These are phyloP conservation scores for Candida qinlingensis DNA, from an alignment of 805 yeast genomes.

Conservation along the genomic window DNA sequence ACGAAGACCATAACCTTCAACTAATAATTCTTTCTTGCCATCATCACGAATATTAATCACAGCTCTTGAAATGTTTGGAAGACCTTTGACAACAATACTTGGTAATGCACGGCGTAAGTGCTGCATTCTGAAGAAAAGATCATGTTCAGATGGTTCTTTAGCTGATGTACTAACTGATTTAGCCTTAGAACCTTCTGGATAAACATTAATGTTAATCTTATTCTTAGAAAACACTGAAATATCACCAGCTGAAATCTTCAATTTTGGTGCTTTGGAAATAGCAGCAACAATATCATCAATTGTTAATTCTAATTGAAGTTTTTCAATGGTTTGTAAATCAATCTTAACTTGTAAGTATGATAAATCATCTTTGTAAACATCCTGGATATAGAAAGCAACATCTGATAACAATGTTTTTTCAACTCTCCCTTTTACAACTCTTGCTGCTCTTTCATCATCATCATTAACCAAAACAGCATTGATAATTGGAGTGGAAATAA, in stretches of 20 bases:
- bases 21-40: constrained; percentile 83
- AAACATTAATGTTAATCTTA: constrained; percentile 59
- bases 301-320: constrained; percentile 81
- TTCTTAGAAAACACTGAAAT: constrained; percentile 63
- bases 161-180: constrained; percentile 40
- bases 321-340: constrained; percentile 80
- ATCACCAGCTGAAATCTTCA: constrained; percentile 73
- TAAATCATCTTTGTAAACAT: constrained; percentile 77
- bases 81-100: constrained; percentile 85
- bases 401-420: constrained; percentile 89
- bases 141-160: constrained; percentile 34
- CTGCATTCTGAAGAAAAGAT: constrained; percentile 84
- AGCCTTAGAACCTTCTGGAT: constrained; percentile 35
- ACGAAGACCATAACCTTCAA: constrained; percentile 95
- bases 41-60: constrained; percentile 90
- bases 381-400: constrained; percentile 85
- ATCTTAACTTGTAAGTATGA: constrained; percentile 78
- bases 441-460: constrained; percentile 93
- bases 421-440: constrained; percentile 96
- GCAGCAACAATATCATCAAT: constrained; percentile 85
- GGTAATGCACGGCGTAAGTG: constrained; percentile 82
- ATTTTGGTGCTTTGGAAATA: constrained; percentile 76
- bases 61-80: constrained; percentile 88
- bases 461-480: constrained; percentile 91
- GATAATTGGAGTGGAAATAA: constrained; percentile 93